These are phyloP conservation scores for Anethum foeniculum DNA, from an alignment of 140 eudicot species.

Conservation along the genomic window DNA sequence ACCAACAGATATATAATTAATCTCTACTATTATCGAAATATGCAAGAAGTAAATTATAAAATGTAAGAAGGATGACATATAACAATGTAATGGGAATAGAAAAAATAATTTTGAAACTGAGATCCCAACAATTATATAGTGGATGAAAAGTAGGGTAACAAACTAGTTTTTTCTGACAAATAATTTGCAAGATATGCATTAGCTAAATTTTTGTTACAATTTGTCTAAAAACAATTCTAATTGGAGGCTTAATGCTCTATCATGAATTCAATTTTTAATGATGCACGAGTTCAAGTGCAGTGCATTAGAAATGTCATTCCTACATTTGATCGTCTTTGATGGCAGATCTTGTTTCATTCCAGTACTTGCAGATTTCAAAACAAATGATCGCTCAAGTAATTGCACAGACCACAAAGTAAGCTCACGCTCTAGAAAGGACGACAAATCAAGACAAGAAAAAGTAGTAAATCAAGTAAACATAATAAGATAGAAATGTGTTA, in stretches of 20 bases:
- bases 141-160: background rate
- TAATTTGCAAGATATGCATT: background rate
- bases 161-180: background rate
- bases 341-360: background rate
- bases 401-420: background rate
- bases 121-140: background rate
- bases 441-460: background rate
- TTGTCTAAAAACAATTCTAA: background rate
- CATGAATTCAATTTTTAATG: background rate
- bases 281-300: background rate
- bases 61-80: background rate
- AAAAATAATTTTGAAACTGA: background rate
- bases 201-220: background rate
- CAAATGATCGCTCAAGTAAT: background rate
- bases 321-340: background rate
- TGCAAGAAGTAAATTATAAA: background rate
- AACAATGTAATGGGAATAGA: background rate
- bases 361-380: background rate
- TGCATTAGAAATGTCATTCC: background rate
- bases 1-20: constrained; percentile 9
- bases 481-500: background rate
- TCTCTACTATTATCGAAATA: background rate
- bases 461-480: background rate
- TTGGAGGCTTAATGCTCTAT: background rate
- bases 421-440: background rate